Evolutionary conservation across 345 rosid species (phyloP), one percentile per base, ranked within the genome.

Genomic region (Erodium maritimum): DNA sequence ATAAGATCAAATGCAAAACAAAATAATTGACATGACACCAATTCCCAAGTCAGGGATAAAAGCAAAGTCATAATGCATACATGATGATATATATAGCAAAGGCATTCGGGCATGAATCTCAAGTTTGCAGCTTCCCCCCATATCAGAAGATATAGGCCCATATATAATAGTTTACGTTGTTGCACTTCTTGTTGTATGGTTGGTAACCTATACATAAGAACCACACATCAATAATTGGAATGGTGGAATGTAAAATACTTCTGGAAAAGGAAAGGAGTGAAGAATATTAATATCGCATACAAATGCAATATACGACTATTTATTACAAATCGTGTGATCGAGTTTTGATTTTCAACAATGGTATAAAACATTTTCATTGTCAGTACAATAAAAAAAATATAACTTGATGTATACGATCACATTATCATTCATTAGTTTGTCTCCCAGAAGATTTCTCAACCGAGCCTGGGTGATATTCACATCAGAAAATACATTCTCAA

Each of bases 111-210:
- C 97, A 94, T 90, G 79, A 87, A 94, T 79, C 97, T 82, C 77
- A 90, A 77, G 76, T 94, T 94, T 10, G 99, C 97, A 66, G 99
- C 96, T 77, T 94, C 99, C 54, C 99, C 99, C 99, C 99, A 94
- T 58, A 94, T 94, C 62, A 94, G 78, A 71, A 94, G 97, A 80
- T 85, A 94, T 25, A 94, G 74, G 64, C 88, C 96, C 97, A 94
- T 90, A 74, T 94, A 94, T 17, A 94, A 69, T 69, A 94, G 75
- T 65, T 90, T 94, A 21, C 99, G 85, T 63, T 94, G 99, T 71
- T 94, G 99, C 81, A 94, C 90, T 72, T 94, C 99, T 71, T 94
- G 99, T 58, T 94, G 99, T 71, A 90, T 94, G 46, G 96, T 90
- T n/a, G 99, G 99, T 73, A 94, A 75, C 99, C 99, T 94, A 75